Base-by-base conservation (phyloP, 2,329 filamentous ascomycete species). In the Diaporthe batatas region DNA sequence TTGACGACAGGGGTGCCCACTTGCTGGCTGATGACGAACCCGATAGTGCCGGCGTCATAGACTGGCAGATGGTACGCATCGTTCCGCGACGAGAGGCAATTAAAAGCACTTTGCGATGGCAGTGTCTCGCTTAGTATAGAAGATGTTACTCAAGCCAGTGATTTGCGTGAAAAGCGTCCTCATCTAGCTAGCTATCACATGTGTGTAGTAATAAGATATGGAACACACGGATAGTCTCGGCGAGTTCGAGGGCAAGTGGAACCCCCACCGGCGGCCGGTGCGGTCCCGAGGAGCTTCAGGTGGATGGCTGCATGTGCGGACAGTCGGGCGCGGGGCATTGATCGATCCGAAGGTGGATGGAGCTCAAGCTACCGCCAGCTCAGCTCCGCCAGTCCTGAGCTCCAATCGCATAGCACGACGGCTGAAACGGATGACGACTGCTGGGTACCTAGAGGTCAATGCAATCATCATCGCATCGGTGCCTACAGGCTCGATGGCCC, bases 401-500 rank as follows among this genome's bases (percentile, higher is more conserved):
- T 42, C 72, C 68, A 73, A 73, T 71, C 57, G 72, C 68, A 58
- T 71, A 51, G 72, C 72, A 44, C 54, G n/a, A 71, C 49, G 51
- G 57, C 21, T 73, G 72, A 73, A 58, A 71, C 68, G 51, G 58
- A 67, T 70, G 72, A 70, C 58, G 72, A 67, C 58, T 54, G 34
- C 25, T 34, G 49, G 47, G 23, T 42, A 58, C 57, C 44, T 53
- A 29, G 5, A 21, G 70, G 68, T 73, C 67, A 67, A 71, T 73
- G 72, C 72, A 51, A 67, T 71, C 72, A 73, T 53, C 42, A 47
- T 49, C 32, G 32, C 51, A 39, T 34, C 21, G 51, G 36, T 53
- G 71, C n/a, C 25, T 64, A 49, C 42, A 55, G 36, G 51, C 14
- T n/a, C 3, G 70, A n/a, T 39, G 16, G 3, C 34, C 10, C 18